Evolutionary conservation across 345 rosid species (phyloP), one percentile per base, ranked within the genome.

Genomic region (Mangifera indica): DNA sequence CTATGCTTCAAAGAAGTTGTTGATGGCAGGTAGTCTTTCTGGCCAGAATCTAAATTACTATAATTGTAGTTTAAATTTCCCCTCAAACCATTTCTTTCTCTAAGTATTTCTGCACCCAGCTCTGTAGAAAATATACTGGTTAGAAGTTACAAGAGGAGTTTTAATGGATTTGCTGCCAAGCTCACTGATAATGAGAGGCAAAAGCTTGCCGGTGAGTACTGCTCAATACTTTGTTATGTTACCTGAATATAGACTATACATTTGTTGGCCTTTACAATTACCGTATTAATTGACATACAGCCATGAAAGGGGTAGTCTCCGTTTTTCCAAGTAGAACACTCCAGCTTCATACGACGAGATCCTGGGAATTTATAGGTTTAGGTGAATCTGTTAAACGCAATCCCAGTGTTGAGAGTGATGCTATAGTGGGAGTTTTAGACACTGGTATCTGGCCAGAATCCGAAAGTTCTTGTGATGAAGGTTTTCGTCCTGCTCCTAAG

Each of bases 281-380:
- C 34, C 3, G 11, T 2, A 46, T 21, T 14, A 42, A 53, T 55
- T 67, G 7, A 32, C 15, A 25, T 72, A 65, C 66, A 77, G 82
- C 63, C n/a, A 60, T 55, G 72, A 20, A 74, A 29, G 79, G 17
- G 51, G 81, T 79, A 2, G 76, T 77, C 2, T 85, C 88, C 0
- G 80, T 83, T 7, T 81, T 82, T 60, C 87, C 80, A 0, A 82
- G 77, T 55, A 57, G 3, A 55, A 68, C 40, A 20, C 37, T 60
- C 5, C 71, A 81, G 7, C 77, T 74, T 25, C 83, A 74, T 13
- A 81, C 87, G 0, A 83, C 87, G 45, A 74, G 84, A 72, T 86
- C 87, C 4, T 86, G 87, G 89, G 81, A 80, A 66, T 83, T 83
- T 63, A n/a, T 86, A 53, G 87, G 89, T 10, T 67, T 86, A 15